Conservation (phyloP, 768 basidiomycete species). For the Lactarius quietus region DNA sequence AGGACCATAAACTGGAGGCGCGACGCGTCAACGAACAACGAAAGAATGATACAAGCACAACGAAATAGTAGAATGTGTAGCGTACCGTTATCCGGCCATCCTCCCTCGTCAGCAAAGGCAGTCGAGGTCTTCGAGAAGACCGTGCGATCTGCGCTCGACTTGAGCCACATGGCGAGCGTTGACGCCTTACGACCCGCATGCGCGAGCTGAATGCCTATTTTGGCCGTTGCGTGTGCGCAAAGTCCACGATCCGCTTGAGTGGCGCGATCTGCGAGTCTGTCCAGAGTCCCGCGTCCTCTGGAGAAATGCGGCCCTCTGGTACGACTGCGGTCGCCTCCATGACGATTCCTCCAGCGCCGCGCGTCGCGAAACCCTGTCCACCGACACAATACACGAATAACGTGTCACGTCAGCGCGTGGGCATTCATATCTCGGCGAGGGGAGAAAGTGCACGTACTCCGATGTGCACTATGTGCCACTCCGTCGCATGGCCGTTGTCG, state of each 20-base stretch:
- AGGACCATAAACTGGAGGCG: conserved; percentile 54
- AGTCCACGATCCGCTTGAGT: conserved; percentile 67
- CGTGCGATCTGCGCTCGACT: conserved; percentile 35
- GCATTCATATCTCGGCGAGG: not conserved
- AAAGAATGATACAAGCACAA: not conserved
- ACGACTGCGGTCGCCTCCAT: conserved; percentile 74
- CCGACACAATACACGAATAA: not conserved
- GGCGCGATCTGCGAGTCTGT: conserved; percentile 69
- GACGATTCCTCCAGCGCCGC: conserved; percentile 66
- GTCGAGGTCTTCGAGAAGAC: conserved; percentile 31
- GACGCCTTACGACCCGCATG: conserved; percentile 78
- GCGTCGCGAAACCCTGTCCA: conserved; percentile 55
- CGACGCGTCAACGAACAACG: not conserved
- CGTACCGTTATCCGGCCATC: conserved; percentile 24
- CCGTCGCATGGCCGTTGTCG: conserved; percentile 69
- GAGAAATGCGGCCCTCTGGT: conserved; percentile 73
- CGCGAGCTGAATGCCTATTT: conserved; percentile 75
- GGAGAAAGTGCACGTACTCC: conserved; percentile 40
- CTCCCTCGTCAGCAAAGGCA: conserved; percentile 13
- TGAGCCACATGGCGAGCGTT: conserved; percentile 66
- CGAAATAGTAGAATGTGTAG: not conserved
- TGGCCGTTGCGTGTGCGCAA: conserved; percentile 64
- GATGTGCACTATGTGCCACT: conserved; percentile 81
- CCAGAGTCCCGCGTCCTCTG: conserved; percentile 78
- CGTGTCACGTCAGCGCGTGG: not conserved